Evolutionary conservation across 2,329 filamentous ascomycete genomes (phyloP), one percentile per base, ranked within the genome.

Genomic region (Sporothrix brasiliensis): DNA sequence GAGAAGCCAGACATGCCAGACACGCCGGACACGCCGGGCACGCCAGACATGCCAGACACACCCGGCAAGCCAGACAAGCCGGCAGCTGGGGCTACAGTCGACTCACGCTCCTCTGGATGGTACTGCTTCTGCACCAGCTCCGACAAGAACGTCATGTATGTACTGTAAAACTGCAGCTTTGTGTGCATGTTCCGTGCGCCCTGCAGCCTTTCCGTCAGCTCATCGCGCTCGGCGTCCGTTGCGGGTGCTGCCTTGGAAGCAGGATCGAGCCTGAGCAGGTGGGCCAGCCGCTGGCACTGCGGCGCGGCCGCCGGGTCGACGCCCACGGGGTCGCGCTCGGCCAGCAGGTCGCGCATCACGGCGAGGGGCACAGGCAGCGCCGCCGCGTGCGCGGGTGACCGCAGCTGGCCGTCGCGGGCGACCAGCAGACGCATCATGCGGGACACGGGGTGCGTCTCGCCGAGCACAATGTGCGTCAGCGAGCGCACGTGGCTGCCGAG

Each of bases 401-500:
- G 61, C 44, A 65, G 14, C 16, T 68, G 67, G 70, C 67, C 13
- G 61, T 60, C 54, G 21, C 63, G 56, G 2, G 53, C 66, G 34
- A 47, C 67, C 27, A 73, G 70, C 52, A 71, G 58, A 47, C 66
- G 68, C n/a, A 65, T 44, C 10, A 74, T 19, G 11, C 34, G 39
- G 39, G 21, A 7, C 4, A 63, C 27, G n/a, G 73, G 73, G 39
- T 74, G 73, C 1, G 21, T 11, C 16, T 66, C 6, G 65, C 72
- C 72, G 19, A 73, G 66, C n/a, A 73, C 65, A 27, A 74, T 74
- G 58, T 52, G 49, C 14, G 69, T 58, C 19, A 72, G 53, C 4
- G 61, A 68, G 24, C 68, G 67, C 54, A 73, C 71, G 67, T 74
- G 72, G n/a, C 21, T 53, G 24, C 69, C 69, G 4, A 74, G 67